Conservation (phyloP, 1,284 basidiomycete species). For the Trametes hirsuta region DNA sequence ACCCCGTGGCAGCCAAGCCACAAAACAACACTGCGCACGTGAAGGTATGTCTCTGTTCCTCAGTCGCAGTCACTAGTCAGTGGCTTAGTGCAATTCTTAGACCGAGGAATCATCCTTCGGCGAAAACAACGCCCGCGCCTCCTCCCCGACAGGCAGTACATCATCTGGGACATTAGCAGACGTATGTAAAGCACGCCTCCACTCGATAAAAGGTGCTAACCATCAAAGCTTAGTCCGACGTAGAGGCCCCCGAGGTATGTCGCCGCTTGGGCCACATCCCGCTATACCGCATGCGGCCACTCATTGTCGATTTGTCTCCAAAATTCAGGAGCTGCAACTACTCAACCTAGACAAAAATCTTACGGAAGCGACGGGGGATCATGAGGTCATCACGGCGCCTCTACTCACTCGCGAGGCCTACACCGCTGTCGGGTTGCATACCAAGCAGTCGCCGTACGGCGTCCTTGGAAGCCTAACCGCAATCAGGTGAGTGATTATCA, state of each 20-base stretch:
- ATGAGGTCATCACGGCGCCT: slow-evolving; percentile 38
- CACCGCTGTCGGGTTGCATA: slow-evolving; percentile 19
- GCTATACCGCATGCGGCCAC: too few species aligned
- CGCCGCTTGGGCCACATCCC: not conserved
- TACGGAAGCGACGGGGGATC: slow-evolving; percentile 19
- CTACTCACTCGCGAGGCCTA: slow-evolving; percentile 38
- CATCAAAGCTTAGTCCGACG: too few species aligned
- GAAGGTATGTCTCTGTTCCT: too few species aligned
- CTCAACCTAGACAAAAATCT: slow-evolving; percentile 1
- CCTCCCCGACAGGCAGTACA: too few species aligned
- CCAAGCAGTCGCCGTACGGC: slow-evolving; percentile 33
- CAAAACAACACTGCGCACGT: too few species aligned
- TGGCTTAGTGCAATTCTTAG: too few species aligned
- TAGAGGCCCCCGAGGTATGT: not conserved
- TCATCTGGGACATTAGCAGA: too few species aligned
- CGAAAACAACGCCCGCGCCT: too few species aligned
- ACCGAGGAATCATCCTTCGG: too few species aligned
- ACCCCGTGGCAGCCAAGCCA: too few species aligned
- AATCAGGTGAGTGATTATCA: slow-evolving; percentile 27
- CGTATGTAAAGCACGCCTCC: too few species aligned
- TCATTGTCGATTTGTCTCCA: not conserved
- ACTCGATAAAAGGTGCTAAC: not conserved
- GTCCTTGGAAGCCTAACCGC: slow-evolving; percentile 34
- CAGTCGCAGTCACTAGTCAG: too few species aligned
- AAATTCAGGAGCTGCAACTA: slow-evolving; percentile 10